Evolutionary conservation across 768 basidiomycete species (phyloP).

Genomic region (Pleurotus tuber-regium): DNA sequence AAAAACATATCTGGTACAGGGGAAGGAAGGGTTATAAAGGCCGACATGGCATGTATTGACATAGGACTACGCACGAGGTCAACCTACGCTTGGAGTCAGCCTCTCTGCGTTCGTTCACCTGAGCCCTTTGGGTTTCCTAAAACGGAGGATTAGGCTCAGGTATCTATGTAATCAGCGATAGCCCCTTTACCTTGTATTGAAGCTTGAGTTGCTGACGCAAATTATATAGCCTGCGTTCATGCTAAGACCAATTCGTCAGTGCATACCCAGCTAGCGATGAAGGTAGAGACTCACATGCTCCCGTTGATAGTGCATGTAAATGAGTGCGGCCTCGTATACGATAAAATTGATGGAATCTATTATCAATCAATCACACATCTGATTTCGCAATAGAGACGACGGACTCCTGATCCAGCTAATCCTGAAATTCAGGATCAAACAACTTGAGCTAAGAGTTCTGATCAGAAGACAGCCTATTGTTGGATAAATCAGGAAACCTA

Average conservation of each 20-base stretch:
- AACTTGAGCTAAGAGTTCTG: slow-evolving; percentile 4
- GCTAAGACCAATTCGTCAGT: slow-evolving; percentile 23
- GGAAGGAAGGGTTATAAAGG: not conserved
- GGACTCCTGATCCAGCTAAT: slow-evolving; percentile 8
- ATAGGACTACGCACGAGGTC: slow-evolving; percentile 42
- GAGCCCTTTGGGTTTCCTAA: slow-evolving; percentile 44
- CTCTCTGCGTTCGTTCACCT: slow-evolving; percentile 53
- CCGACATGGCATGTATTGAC: slow-evolving; percentile 13
- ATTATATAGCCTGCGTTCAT: slow-evolving; percentile 44
- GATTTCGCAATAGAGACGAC: not conserved
- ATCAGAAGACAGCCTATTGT: no score
- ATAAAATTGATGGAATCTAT: slow-evolving; percentile 67
- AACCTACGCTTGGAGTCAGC: slow-evolving; percentile 64
- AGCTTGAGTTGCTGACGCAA: slow-evolving; percentile 17
- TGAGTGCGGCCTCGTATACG: slow-evolving; percentile 74
- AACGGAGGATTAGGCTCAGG: not conserved
- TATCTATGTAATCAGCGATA: not conserved
- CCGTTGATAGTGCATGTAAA: slow-evolving; percentile 43
- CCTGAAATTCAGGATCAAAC: slow-evolving; percentile 2
- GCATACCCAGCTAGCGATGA: slow-evolving; percentile 21
- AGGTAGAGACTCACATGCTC: slow-evolving; percentile 29
- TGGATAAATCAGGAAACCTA: slow-evolving; percentile 19
- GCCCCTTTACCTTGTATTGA: slow-evolving; percentile 12
- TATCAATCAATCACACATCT: not conserved
- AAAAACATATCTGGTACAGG: slow-evolving; percentile 43